These are phyloP conservation scores for Dispira simplex DNA, from an alignment of 192 early-diverging fungal species.

Conservation along the genomic window DNA sequence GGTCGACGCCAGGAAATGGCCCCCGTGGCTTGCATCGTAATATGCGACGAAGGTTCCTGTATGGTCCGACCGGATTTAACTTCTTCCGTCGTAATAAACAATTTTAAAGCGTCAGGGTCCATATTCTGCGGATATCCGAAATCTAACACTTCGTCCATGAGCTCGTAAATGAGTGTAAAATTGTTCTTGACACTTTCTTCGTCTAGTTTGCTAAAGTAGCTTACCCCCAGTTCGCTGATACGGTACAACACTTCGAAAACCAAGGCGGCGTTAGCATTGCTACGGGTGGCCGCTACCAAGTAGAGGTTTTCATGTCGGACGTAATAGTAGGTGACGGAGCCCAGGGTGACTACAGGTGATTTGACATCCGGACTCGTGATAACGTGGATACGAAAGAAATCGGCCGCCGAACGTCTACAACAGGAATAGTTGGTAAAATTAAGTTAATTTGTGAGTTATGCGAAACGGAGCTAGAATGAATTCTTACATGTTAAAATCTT, in stretches of 20 bases:
- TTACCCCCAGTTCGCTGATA: slow-evolving; percentile 49
- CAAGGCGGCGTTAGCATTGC: slow-evolving; percentile 65
- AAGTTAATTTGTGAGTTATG: too few species aligned
- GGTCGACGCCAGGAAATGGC: slow-evolving; percentile 84
- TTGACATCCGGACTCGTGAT: slow-evolving; percentile 77
- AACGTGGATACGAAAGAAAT: slow-evolving; percentile 95
- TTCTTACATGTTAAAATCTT: too few species aligned
- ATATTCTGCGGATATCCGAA: slow-evolving; percentile 82
- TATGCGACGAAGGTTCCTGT: slow-evolving; percentile 45
- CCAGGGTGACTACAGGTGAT: slow-evolving; percentile 80
- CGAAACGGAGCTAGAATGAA: too few species aligned
- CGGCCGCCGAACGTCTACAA: slow-evolving; percentile 75
- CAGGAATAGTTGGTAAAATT: background rate
- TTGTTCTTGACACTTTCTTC: slow-evolving; percentile 75
- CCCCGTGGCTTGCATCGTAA: slow-evolving; percentile 93
- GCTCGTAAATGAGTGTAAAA: slow-evolving; percentile 77
- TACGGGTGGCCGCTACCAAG: slow-evolving; percentile 64
- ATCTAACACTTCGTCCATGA: slow-evolving; percentile 75
- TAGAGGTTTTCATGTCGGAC: slow-evolving; percentile 94
- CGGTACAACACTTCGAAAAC: slow-evolving; percentile 71
- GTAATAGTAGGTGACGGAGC: slow-evolving; percentile 89
- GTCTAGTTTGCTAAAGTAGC: slow-evolving; percentile 71
- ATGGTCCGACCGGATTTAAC: slow-evolving; percentile 59
- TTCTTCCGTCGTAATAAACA: slow-evolving; percentile 76
- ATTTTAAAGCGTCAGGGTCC: slow-evolving; percentile 66